Base-by-base conservation (phyloP, 768 basidiomycete species). In the Boletales sp. region DNA sequence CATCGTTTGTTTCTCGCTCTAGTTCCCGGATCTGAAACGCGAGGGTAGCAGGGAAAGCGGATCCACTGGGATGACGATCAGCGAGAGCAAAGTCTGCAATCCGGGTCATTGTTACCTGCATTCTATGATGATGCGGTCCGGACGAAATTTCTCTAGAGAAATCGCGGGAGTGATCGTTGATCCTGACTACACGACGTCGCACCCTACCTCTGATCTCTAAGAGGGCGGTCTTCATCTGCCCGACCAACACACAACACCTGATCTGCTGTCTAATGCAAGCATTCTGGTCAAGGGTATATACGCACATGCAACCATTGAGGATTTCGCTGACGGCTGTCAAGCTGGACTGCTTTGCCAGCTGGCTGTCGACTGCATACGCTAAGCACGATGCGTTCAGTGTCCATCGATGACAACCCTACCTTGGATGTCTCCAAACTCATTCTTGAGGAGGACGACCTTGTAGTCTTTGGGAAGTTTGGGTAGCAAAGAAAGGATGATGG, bases 391-490 rank as follows among this genome's bases (percentile, higher is more conserved):
- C 14, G 45, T 15, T 18, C 10, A 31, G 35, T 36, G 13, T 11
- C 2, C 14, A 4, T 34, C 4, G 24, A 11, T 18, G 17, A 15
- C 17, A 45, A 21, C 8, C 67, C 27, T 32, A 87, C 90, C 90
- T 80, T 94, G 82, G 12, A 95, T 78, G 72, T 97, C 93, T 15
- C 94, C 94, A 61, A 92, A 97, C 67, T 97, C 94, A 71, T 97
- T 97, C 74, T 97, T 97, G 54, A 97, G 77, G 35, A 97, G 71
- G 7, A 94, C 92, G 30, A 89, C 87, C 60, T 83, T 90, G 76
- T 94, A 94, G 60, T 89, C 86, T 46, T 82, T 80, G 3, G 92
- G 90, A 8, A 97, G 74, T 57, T 84, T 83, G 3, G 87, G 84
- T 3, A 97, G 78, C 1, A 95, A 74, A 2, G 88, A 86, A 15